A percentile compares a stretch with the other conserved stretches of the same genome.
These are phyloP conservation scores for Globisporangium echinulatum DNA, from an alignment of 352 stramenopile species.

Conservation along the genomic window DNA sequence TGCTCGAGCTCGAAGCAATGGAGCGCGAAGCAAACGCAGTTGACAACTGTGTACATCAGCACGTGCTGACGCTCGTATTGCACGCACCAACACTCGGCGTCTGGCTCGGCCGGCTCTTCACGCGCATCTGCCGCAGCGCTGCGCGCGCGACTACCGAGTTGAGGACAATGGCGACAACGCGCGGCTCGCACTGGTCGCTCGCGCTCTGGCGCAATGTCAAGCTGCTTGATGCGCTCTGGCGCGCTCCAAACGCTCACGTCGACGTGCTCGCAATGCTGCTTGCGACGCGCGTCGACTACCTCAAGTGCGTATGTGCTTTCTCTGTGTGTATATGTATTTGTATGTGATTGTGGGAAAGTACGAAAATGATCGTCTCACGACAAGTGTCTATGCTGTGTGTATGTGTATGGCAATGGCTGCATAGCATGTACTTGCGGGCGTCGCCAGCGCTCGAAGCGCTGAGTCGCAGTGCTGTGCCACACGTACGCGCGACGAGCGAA, in stretches of 20 bases:
- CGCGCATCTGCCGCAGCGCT: slow-evolving; percentile 31
- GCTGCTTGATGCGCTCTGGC: slow-evolving; percentile 33
- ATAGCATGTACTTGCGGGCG: slow-evolving; percentile 44
- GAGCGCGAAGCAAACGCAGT: slow-evolving; percentile 18
- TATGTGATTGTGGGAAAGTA: too few species aligned
- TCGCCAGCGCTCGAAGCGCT: slow-evolving; percentile 22
- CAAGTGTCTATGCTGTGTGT: too few species aligned
- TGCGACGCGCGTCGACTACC: slow-evolving; percentile 28
- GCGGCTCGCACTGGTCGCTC: slow-evolving; percentile 24
- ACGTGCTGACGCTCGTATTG: slow-evolving; percentile 18
- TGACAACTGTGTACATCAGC: slow-evolving; percentile 8
- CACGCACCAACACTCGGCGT: slow-evolving; percentile 10
- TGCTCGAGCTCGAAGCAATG: slow-evolving; percentile 38
- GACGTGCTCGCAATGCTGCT: slow-evolving; percentile 23
- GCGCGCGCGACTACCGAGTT: slow-evolving; percentile 14
- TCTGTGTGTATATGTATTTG: neutral
- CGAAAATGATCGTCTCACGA: too few species aligned
- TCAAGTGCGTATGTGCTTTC: slow-evolving; percentile 30
- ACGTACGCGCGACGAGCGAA: slow-evolving; percentile 22
- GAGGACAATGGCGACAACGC: neutral
- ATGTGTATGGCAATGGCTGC: neutral
- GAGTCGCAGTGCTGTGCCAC: slow-evolving; percentile 11
- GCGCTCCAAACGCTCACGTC: slow-evolving; percentile 3
- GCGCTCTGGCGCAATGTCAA: slow-evolving; percentile 41
- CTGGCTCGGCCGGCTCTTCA: slow-evolving; percentile 41